Evolutionary conservation across 805 yeast genomes (phyloP), one percentile per base, ranked within the genome.

Genomic region (Candida xyloterini): DNA sequence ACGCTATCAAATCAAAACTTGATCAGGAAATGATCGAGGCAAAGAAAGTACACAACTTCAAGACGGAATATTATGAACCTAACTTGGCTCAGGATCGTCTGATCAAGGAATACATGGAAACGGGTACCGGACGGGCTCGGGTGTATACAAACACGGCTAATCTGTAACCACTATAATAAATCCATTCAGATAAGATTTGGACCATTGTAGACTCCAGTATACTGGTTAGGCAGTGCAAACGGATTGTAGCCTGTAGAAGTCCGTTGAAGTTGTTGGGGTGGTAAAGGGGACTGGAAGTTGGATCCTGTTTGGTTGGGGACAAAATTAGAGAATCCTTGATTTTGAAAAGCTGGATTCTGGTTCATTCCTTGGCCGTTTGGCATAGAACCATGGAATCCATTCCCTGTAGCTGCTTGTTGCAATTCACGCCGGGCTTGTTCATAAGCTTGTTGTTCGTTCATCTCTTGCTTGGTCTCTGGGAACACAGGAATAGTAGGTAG

Each of bases 401-500:
- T 18, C 25, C 25, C 25, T 10, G 25, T 23, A 23, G 25, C 25
- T 26, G 50, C 54, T 27, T 55, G 55, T 33, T 53, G 49, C 11
- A 57, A 35, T 28, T 56, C 49, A 7, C 33, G 27, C 10, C 37
- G 41, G 2, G 61, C 60, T 28, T 48, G 44, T 26, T 30, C 16
- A 18, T 42, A 48, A 27, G 47, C 29, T 28, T 47, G 56, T 11
- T 55, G 52, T 26, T 52, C 41, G 21, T 42, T 47, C 15, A 27
- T 33, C 15, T 51, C 58, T 15, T 48, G 43, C 40, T 53, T 50
- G n/a, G 85, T 79, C 50, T 79, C 79, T 0, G 86, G 87, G 51
- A 81, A 84, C 7, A 81, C 84, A 2, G 88, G 76, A 3, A 74
- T 63, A 1, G 89, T 82, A 8, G 81, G 81, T 30, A 82, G 58